Percentiles rank a stretch among this genome's conserved stretches.
These are phyloP conservation scores for Amanita fuliginea DNA, from an alignment of 768 basidiomycete species.

Conservation along the genomic window DNA sequence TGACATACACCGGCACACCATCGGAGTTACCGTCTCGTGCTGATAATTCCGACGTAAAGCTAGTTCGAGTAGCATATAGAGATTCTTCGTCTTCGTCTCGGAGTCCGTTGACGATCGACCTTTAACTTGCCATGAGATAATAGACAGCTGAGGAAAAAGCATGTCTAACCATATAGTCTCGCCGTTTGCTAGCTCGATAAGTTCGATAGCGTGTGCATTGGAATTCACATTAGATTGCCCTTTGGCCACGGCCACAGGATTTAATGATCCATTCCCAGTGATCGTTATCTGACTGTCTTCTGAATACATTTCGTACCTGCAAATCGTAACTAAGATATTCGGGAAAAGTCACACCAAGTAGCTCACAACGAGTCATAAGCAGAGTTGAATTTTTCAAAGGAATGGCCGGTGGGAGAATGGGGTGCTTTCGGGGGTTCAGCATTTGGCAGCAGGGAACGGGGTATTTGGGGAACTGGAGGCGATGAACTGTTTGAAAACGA, in stretches of 20 bases:
- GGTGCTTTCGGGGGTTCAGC: not conserved
- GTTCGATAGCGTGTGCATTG: slow-evolving; percentile 57
- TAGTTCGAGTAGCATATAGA: slow-evolving; percentile 52
- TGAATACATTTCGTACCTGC: slow-evolving; percentile 72
- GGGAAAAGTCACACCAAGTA: not conserved
- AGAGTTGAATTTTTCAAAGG: slow-evolving; percentile 56
- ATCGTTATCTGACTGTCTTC: slow-evolving; percentile 38
- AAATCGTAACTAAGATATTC: slow-evolving; percentile 6
- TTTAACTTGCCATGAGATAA: slow-evolving; percentile 18
- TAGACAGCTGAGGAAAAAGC: slow-evolving; percentile 1
- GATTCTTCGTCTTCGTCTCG: slow-evolving; percentile 70
- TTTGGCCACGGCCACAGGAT: slow-evolving; percentile 13
- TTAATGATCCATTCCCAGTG: slow-evolving; percentile 19
- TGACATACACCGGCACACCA: slow-evolving; percentile 62
- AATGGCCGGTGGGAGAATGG: slow-evolving; percentile 15
- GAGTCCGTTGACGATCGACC: slow-evolving; percentile 78
- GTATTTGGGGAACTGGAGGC: slow-evolving; percentile 61
- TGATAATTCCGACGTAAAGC: slow-evolving; percentile 70
- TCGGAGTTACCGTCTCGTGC: slow-evolving; percentile 38
- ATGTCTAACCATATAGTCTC: slow-evolving; percentile 70
- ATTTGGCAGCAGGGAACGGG: slow-evolving; percentile 28
- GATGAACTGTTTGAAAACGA: slow-evolving; percentile 59
- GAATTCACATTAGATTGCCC: slow-evolving; percentile 20
- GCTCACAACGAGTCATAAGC: slow-evolving; percentile 74
- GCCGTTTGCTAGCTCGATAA: slow-evolving; percentile 79